A percentile compares a stretch with the other conserved stretches of the same genome.
phyloP scores from a whole-genome alignment of 2,329 filamentous ascomycete species.

The Beauveria australis region DNA sequence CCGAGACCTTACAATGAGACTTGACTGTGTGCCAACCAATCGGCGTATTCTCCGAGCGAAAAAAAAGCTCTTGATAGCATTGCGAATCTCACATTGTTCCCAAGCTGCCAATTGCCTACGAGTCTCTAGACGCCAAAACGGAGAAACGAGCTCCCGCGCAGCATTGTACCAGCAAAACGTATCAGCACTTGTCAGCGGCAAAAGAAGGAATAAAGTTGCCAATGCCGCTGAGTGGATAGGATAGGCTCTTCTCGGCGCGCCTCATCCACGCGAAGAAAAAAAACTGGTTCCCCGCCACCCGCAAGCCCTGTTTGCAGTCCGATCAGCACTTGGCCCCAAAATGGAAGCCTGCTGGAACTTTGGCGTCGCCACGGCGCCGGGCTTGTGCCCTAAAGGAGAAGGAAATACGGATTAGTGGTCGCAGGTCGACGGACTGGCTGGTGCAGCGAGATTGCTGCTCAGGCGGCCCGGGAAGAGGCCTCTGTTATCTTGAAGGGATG shows the following conservation, averaged over 20 bases:
- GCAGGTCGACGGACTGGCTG: neutral
- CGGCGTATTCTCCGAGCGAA: too few species aligned
- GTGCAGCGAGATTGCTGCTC: neutral
- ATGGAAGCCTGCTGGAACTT: constrained; percentile 6
- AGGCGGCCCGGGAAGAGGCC: neutral
- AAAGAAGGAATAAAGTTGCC: neutral
- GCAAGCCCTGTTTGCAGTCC: constrained; percentile 1
- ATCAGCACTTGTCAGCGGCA: neutral
- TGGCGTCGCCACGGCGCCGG: constrained; percentile 6
- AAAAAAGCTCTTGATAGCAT: too few species aligned
- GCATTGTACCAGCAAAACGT: neutral
- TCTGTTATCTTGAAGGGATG: neutral
- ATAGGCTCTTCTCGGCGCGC: neutral
- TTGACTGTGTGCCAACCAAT: too few species aligned
- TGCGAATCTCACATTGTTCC: neutral
- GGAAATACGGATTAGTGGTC: neutral
- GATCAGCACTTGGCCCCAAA: constrained; percentile 10
- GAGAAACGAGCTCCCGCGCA: neutral
- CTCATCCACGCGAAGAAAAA: neutral
- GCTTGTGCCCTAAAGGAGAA: constrained; percentile 10
- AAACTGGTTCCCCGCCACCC: constrained; percentile 6
- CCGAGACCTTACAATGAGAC: neutral
- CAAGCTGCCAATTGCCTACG: neutral
- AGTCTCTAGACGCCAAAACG: too few species aligned
- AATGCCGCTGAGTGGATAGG: neutral